A percentile compares a stretch with the other conserved stretches of the same genome.
Conservation (phyloP, 192 early-diverging fungal genomes). For the Radiomyces spectabilis region DNA sequence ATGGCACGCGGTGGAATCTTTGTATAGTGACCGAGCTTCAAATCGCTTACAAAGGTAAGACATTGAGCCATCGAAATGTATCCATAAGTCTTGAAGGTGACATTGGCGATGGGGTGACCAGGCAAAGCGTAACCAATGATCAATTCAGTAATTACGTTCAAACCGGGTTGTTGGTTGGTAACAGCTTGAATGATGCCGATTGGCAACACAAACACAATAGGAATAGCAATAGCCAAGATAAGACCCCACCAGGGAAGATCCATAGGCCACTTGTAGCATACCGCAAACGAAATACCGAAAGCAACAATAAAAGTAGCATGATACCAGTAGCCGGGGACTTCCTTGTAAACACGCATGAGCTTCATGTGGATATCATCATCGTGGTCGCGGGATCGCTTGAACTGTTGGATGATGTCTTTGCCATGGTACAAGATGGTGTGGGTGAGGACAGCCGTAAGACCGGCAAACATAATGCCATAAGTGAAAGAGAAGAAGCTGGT, state of each 20-base stretch:
- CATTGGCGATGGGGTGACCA: slow-evolving; percentile 75
- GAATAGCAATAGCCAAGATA: slow-evolving; percentile 50
- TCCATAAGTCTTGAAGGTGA: slow-evolving; percentile 83
- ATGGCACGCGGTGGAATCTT: slow-evolving; percentile 63
- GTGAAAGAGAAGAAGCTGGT: slow-evolving; percentile 40
- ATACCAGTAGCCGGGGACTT: slow-evolving; percentile 63
- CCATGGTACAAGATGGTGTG: slow-evolving; percentile 60
- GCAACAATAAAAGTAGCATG: slow-evolving; percentile 33
- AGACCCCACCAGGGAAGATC: slow-evolving; percentile 75
- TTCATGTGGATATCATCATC: slow-evolving; percentile 58
- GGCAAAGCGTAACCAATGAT: slow-evolving; percentile 75
- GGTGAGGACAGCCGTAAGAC: slow-evolving; percentile 41
- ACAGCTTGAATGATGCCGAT: slow-evolving; percentile 78
- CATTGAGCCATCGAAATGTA: slow-evolving; percentile 75
- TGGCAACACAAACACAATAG: slow-evolving; percentile 63
- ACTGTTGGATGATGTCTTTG: slow-evolving; percentile 39
- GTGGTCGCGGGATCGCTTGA: slow-evolving; percentile 26
- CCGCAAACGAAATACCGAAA: slow-evolving; percentile 36
- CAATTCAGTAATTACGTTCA: slow-evolving; percentile 85
- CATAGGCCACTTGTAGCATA: slow-evolving; percentile 40
- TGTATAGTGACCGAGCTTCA: slow-evolving; percentile 79
- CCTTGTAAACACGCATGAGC: slow-evolving; percentile 67
- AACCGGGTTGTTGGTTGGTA: slow-evolving; percentile 67
- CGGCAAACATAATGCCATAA: slow-evolving; percentile 48
- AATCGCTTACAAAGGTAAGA: slow-evolving; percentile 57